phyloP scores from a whole-genome alignment of 441 rosid species.

The Euphorbia celastroides region DNA sequence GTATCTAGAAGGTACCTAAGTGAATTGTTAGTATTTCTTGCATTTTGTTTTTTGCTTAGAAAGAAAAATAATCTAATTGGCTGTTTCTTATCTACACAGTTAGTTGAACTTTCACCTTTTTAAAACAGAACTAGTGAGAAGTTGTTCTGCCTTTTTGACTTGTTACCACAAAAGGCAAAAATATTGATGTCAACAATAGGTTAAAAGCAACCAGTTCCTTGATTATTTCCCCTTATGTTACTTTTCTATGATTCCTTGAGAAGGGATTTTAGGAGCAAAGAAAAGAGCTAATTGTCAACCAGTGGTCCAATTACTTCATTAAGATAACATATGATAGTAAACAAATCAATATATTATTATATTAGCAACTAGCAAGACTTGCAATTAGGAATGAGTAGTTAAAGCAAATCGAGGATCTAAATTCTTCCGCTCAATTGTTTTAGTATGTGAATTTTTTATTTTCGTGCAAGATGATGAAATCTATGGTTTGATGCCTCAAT shows the following conservation, averaged over 20 bases:
- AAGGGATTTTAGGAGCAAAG: background rate
- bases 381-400: background rate
- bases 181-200: background rate
- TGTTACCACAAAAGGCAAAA: background rate
- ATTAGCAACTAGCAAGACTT: background rate
- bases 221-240: background rate
- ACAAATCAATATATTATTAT: no score
- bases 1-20: slow-evolving; percentile 41
- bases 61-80: background rate
- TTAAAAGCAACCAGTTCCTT: background rate
- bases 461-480: slow-evolving; percentile 11
- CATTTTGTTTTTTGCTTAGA: background rate
- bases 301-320: background rate
- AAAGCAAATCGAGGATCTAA: background rate
- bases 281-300: background rate
- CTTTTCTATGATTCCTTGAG: background rate
- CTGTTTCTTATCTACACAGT: background rate
- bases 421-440: background rate
- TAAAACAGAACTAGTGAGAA: no score
- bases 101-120: background rate
- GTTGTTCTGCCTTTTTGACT: background rate
- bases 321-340: background rate
- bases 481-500: slow-evolving; percentile 19
- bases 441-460: slow-evolving; percentile 1
- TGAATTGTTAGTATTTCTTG: background rate